Conservation (phyloP, 2,329 filamentous ascomycete species). For the Chrysoporthe puriensis region DNA sequence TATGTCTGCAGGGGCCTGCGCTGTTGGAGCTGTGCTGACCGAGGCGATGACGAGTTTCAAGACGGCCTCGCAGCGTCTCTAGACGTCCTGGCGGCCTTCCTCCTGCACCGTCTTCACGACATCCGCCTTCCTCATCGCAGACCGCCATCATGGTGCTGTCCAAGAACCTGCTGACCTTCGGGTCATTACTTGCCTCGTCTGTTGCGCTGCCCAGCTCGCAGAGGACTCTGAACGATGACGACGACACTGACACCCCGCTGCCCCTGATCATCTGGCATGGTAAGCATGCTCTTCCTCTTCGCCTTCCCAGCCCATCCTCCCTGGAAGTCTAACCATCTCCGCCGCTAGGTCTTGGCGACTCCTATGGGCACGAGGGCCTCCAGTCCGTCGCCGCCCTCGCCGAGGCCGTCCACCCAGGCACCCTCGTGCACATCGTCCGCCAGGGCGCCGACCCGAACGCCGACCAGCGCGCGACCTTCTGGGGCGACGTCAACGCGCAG, state of each 20-base stretch:
- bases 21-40: neutral
- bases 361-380: constrained; percentile 77
- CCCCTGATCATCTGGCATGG: constrained; percentile 95
- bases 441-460: constrained; percentile 66
- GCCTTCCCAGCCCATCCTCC: constrained; percentile 21
- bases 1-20: neutral
- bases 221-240: constrained; percentile 36
- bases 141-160: constrained; percentile 35
- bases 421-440: constrained; percentile 79
- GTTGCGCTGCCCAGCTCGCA: constrained; percentile 37
- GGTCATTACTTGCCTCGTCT: constrained; percentile 39
- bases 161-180: constrained; percentile 35
- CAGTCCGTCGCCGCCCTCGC: constrained; percentile 72
- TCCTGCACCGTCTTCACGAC: neutral
- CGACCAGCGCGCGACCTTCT: constrained; percentile 85
- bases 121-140: neutral
- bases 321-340: constrained; percentile 8
- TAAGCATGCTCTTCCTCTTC: constrained; percentile 49
- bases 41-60: neutral
- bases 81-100: neutral
- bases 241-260: constrained; percentile 67
- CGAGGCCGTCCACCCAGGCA: constrained; percentile 75
- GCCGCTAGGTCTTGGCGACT: constrained; percentile 62
- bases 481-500: constrained; percentile 86
- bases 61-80: neutral